Evolutionary conservation across 2,329 filamentous ascomycete genomes (phyloP), one percentile per base, ranked within the genome.

Genomic region (Metarhizium humberi): DNA sequence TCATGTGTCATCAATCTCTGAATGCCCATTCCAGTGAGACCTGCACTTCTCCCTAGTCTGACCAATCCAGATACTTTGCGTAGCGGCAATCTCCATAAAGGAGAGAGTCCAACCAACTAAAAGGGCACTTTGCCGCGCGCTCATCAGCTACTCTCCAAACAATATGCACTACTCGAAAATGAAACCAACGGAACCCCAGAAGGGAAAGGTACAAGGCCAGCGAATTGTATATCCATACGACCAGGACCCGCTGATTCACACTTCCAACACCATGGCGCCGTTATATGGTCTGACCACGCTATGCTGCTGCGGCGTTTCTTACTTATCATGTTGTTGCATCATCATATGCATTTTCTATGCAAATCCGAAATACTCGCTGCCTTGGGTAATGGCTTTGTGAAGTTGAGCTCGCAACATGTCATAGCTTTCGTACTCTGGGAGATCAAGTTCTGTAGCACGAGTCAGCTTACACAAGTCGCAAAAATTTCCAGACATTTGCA

Each of bases 351-450:
- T 59, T 48, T 52, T 63, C 78, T 87, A 97, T 64, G 94, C 92
- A 73, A 99, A 97, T 59, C 94, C 94, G 71, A 99, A 99, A 71
- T 87, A 97, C 71, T 97, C 92, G 75, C 91, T 94, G 63, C 94
- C 94, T 62, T 92, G 87, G n/a, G 94, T 99, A 72, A 99, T 96
- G 59, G 94, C 94, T 63, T 92, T 97, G 71, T 95, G 86, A 57
- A 99, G 75, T 68, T 94, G 91, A 65, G 88, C 85, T 59, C 94
- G 86, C 58, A 99, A 82, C 63, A 82, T 79, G 66, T 99, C 94
- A 72, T 99, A 99, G 70, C 85, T 95, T 67, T 97, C 94, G 69
- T 99, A 99, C 75, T 99, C 94, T 46, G 94, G 94, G 63, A 99
- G 83, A 76, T 99, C 94, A 69, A 99, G 90, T 77, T 99, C 91